Conservation (phyloP, 2,329 filamentous ascomycete species). For the Fusarium dimerum region DNA sequence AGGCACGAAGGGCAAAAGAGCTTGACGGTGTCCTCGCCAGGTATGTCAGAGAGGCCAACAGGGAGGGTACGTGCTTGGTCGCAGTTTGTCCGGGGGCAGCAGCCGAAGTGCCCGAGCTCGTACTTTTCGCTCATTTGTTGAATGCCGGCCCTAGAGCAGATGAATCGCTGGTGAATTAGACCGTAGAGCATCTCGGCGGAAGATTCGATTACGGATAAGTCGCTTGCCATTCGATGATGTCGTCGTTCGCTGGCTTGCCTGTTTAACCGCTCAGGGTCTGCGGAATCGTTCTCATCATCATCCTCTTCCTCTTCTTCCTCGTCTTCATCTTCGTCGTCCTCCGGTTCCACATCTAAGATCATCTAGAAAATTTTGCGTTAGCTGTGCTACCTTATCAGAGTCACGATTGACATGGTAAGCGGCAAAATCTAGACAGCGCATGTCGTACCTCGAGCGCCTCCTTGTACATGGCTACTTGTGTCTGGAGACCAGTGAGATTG, state of each 20-base stretch:
- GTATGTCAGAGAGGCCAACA: slow-evolving; percentile 90
- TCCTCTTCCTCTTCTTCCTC: slow-evolving; percentile 78
- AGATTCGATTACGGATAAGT: slow-evolving; percentile 93
- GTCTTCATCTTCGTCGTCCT: slow-evolving; percentile 87
- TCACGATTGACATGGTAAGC: background rate
- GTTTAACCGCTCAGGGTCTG: slow-evolving; percentile 57
- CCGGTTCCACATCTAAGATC: slow-evolving; percentile 97
- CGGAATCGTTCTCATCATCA: slow-evolving; percentile 72
- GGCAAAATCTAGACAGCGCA: background rate
- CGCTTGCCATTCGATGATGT: slow-evolving; percentile 84
- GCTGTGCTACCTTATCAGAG: background rate
- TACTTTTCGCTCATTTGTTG: slow-evolving; percentile 99
- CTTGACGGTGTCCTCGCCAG: slow-evolving; percentile 96
- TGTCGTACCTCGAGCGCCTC: slow-evolving; percentile 79
- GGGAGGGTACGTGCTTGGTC: slow-evolving; percentile 87
- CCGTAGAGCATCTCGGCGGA: slow-evolving; percentile 98
- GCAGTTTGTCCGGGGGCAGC: slow-evolving; percentile 93
- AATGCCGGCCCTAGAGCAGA: slow-evolving; percentile 92
- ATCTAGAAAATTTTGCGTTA: slow-evolving; percentile 54
- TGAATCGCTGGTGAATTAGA: slow-evolving; percentile 97
- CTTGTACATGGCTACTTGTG: slow-evolving; percentile 98
- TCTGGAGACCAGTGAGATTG: slow-evolving; percentile 93
- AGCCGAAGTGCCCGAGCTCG: slow-evolving; percentile 92
- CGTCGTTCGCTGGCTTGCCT: slow-evolving; percentile 64
- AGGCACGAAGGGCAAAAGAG: slow-evolving; percentile 96